Evolutionary conservation across 768 basidiomycete genomes (phyloP).

Genomic region (Leccinum incarnatum): DNA sequence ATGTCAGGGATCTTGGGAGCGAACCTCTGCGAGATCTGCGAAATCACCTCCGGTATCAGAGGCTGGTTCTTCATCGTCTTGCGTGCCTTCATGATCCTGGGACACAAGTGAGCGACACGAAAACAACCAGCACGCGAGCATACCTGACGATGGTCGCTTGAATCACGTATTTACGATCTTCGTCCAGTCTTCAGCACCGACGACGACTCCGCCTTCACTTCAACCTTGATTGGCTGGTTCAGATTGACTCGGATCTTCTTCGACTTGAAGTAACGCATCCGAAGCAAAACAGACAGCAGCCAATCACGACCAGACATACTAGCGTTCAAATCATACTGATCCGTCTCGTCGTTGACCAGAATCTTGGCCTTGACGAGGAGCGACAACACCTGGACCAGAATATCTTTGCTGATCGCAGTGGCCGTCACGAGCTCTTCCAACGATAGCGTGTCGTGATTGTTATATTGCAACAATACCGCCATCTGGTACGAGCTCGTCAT

Average conservation of each 20-base stretch:
- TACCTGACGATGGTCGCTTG: constrained; percentile 90
- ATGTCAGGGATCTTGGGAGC: constrained; percentile 94
- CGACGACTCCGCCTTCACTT: constrained; percentile 85
- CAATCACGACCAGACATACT: constrained; percentile 35
- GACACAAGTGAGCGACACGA: neutral
- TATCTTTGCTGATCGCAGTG: constrained; percentile 78
- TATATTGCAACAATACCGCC: constrained; percentile 93
- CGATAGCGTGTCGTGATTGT: constrained; percentile 83
- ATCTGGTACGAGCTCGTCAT: constrained; percentile 95
- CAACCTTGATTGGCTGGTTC: constrained; percentile 91
- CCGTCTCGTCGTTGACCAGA: constrained; percentile 81
- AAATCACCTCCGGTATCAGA: constrained; percentile 86
- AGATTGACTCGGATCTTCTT: constrained; percentile 93
- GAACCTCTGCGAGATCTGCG: constrained; percentile 84
- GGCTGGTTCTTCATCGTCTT: constrained; percentile 95
- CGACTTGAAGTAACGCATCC: constrained; percentile 60
- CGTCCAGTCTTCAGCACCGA: constrained; percentile 91
- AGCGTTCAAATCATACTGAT: constrained; percentile 91
- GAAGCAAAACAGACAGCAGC: neutral
- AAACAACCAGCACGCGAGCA: neutral
- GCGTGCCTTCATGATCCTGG: constrained; percentile 90
- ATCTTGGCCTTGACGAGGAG: constrained; percentile 85
- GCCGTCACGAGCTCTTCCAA: constrained; percentile 76
- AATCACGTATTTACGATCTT: constrained; percentile 95
- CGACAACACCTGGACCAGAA: constrained; percentile 60